phyloP scores from a whole-genome alignment of 2,329 filamentous ascomycete species.

The Tolypocladium pustulatum region DNA sequence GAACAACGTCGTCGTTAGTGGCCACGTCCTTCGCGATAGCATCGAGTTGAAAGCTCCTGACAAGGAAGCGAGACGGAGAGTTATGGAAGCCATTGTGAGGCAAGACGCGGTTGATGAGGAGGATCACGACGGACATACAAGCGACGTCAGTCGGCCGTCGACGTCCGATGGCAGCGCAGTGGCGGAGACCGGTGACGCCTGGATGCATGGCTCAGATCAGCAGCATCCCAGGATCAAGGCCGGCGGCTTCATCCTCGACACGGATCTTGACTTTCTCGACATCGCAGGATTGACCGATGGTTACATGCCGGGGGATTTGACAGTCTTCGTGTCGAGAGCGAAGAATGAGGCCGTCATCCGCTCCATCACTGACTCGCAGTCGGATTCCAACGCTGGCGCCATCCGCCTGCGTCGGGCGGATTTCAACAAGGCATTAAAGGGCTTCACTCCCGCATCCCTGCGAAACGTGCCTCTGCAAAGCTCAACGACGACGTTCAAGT shows the following conservation, averaged over 20 bases:
- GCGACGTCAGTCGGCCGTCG: slow-evolving; percentile 42
- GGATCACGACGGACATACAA: slow-evolving; percentile 23
- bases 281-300: slow-evolving; percentile 90
- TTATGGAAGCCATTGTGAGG: slow-evolving; percentile 70
- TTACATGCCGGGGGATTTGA: slow-evolving; percentile 93
- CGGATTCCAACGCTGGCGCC: slow-evolving; percentile 31
- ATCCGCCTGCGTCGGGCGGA: slow-evolving; percentile 62
- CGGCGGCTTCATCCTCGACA: slow-evolving; percentile 62
- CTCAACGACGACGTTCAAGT: slow-evolving; percentile 83
- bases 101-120: slow-evolving; percentile 34
- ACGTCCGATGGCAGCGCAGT: slow-evolving; percentile 41
- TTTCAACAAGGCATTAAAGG: slow-evolving; percentile 75
- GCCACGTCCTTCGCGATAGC: slow-evolving; percentile 88
- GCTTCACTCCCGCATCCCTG: slow-evolving; percentile 89
- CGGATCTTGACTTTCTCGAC: slow-evolving; percentile 80
- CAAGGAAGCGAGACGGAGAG: slow-evolving; percentile 75
- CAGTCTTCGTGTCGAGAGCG: slow-evolving; percentile 74
- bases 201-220: slow-evolving; percentile 65
- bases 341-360: slow-evolving; percentile 89
- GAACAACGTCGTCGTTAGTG: slow-evolving; percentile 81
- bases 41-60: slow-evolving; percentile 81
- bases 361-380: slow-evolving; percentile 48
- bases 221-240: slow-evolving; percentile 21
- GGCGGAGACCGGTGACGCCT: slow-evolving; percentile 49
- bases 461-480: slow-evolving; percentile 91